phyloP scores from a whole-genome alignment of 495 filamentous ascomycete genomes.

The Bacidia rubella region DNA sequence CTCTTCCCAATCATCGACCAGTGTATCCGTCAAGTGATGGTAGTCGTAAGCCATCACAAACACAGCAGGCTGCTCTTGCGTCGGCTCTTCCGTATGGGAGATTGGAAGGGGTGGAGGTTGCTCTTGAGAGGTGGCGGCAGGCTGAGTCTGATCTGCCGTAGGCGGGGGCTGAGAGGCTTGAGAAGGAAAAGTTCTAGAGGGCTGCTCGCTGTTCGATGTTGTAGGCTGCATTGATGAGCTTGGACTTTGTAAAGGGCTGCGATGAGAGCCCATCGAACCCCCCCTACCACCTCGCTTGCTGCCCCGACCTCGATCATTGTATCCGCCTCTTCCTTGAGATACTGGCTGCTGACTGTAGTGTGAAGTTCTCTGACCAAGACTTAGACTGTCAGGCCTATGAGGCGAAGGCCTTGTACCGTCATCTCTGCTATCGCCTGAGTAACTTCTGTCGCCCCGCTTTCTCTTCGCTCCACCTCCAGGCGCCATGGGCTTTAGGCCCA shows the following conservation, averaged over 20 bases:
- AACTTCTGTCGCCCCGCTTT: constrained; percentile 42
- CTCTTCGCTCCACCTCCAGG: constrained; percentile 42
- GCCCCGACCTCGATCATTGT: constrained; percentile 28
- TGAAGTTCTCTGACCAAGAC: constrained; percentile 40
- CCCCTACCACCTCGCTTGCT: constrained; percentile 33
- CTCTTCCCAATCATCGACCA: constrained; percentile 36
- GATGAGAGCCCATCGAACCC: constrained; percentile 26
- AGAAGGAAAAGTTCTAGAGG: constrained; percentile 21
- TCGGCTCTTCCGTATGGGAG: constrained; percentile 9
- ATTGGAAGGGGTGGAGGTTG: constrained; percentile 21
- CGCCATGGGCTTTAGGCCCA: constrained; percentile 26
- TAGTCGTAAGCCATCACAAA: constrained; percentile 33
- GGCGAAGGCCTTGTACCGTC: constrained; percentile 46
- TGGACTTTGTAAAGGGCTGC: constrained; percentile 19
- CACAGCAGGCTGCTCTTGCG: constrained; percentile 14
- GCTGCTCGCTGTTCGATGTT: constrained; percentile 2
- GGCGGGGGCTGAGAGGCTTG: constrained; percentile 26
- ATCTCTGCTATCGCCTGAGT: constrained; percentile 37
- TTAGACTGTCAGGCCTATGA: constrained; percentile 46
- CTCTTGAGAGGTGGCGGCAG: constrained; percentile 19
- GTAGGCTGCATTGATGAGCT: constrained; percentile 7
- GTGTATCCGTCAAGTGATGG: constrained; percentile 40
- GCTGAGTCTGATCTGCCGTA: constrained; percentile 6
- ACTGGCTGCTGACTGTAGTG: constrained; percentile 24
- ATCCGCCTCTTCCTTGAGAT: constrained; percentile 27